Evolutionary conservation across 306 rosid genomes (phyloP), one percentile per base, ranked within the genome.

Genomic region (Quercus variabilis): DNA sequence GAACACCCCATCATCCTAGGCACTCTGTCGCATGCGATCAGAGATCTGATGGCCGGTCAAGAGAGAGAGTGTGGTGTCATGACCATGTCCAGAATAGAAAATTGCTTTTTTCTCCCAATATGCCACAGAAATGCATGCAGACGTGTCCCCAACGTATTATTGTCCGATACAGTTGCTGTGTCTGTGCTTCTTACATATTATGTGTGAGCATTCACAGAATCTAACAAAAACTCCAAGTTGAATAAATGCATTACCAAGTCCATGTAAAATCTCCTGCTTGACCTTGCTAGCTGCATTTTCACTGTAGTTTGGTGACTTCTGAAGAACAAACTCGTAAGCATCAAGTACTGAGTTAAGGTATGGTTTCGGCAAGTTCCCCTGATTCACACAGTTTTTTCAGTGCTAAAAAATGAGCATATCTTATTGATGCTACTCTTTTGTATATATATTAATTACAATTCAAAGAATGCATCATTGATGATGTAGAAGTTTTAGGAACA

Each of bases 231-330:
- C 43, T 18, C 59, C 68, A 71, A 78, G 65, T 70, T 55, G 69
- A 82, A 79, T 54, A 59, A 87, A 75, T 60, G 70, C 76, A 91
- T 94, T 94, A 94, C 99, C 99, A 67, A 94, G 95, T 83, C 91
- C 89, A 26, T 91, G 97, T 87, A 94, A 73, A 86, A 94, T 90
- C 92, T 92, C 97, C 91, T 91, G 97, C 90, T 86, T 91, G 90
- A 94, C 93, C 89, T 94, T 92, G 87, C 86, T 82, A 71, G 88
- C 88, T 71, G 93, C 83, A 86, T 78, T 86, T 21, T 86, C 87
- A 83, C 73, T 71, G 85, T 88, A 88, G 86, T 84, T 89, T 71
- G 90, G 82, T 73, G 97, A 82, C 69, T 82, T 92, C 78, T 85
- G 92, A 89, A 94, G 84, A 83, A 90, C 91, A 75, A 82, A 88